phyloP scores from a whole-genome alignment of 768 basidiomycete genomes.

The Leccinum boreale region DNA sequence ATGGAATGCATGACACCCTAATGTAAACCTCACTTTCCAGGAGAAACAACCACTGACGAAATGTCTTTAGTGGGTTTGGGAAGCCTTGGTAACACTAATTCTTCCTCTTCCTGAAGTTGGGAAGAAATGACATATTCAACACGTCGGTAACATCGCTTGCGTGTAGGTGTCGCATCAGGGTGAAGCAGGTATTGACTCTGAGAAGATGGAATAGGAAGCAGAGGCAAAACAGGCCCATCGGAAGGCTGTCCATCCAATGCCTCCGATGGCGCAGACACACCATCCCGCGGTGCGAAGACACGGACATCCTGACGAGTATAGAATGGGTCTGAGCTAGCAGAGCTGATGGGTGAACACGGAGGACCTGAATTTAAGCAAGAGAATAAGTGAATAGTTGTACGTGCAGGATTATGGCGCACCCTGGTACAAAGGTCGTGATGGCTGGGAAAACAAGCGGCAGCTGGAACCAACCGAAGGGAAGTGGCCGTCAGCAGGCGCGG shows the following conservation, averaged over 20 bases:
- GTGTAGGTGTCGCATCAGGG: conserved; percentile 30
- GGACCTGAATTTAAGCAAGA: neutral
- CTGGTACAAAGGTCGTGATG: neutral
- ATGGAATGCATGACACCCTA: neutral
- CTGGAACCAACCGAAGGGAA: conserved; percentile 4
- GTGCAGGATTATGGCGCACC: neutral
- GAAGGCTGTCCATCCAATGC: conserved; percentile 1
- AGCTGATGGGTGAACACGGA: neutral
- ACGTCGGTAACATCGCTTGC: conserved; percentile 32
- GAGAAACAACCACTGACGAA: neutral
- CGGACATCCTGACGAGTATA: neutral
- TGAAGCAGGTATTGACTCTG: conserved; percentile 34
- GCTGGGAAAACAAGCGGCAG: neutral
- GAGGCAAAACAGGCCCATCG: neutral
- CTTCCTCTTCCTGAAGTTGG: conserved; percentile 32
- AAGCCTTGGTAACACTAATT: conserved; percentile 16
- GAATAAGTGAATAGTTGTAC: neutral
- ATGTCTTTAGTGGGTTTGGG: neutral
- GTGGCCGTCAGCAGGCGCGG: conserved; percentile 14
- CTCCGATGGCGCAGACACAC: neutral
- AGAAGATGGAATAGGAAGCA: conserved; percentile 26
- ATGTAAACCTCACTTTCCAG: conserved; percentile 16
- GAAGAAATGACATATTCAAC: conserved; percentile 27
- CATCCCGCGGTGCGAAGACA: neutral
- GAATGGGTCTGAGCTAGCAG: conserved; percentile 1